A percentile compares a stretch with the other conserved stretches of the same genome.
Evolutionary conservation across 306 rosid species (phyloP).

Genomic region (Pyrus bretschneideri): DNA sequence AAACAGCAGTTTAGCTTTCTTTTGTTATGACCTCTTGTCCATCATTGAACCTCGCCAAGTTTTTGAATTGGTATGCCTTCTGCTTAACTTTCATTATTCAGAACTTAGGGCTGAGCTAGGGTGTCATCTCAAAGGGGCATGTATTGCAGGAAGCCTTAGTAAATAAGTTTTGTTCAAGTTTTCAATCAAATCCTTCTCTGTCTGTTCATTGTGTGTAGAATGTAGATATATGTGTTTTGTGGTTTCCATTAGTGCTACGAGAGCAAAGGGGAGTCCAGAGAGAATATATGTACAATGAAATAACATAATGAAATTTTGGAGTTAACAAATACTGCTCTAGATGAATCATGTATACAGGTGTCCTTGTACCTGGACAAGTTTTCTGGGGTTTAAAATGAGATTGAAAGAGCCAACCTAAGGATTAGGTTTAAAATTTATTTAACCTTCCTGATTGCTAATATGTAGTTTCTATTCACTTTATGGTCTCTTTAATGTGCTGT

Average conservation of each 20-base stretch:
- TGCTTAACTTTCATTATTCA: conserved; percentile 8
- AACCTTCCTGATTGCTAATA: neutral
- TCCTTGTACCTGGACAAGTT: neutral
- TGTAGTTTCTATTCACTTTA: neutral
- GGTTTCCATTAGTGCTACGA: neutral
- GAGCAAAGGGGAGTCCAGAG: neutral
- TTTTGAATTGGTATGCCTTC: conserved; percentile 78
- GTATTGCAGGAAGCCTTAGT: neutral
- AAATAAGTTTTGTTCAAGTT: neutral
- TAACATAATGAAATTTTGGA: neutral
- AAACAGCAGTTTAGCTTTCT: conserved; percentile 97
- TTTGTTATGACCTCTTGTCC: conserved; percentile 92
- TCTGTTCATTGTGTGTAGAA: neutral
- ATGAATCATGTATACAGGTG: neutral
- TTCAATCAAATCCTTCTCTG: neutral
- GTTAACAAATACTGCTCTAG: neutral
- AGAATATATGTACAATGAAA: too few species aligned
- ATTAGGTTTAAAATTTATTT: neutral
- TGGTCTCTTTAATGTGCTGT: conserved; percentile 23
- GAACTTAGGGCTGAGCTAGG: neutral
- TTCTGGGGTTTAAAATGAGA: neutral
- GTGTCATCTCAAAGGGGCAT: neutral
- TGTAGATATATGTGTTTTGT: neutral
- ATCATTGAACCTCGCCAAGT: conserved; percentile 97
- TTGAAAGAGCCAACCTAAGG: neutral